Conservation (phyloP, 371 early-diverging fungal genomes). For the Apophysomyces trapeziformis region DNA sequence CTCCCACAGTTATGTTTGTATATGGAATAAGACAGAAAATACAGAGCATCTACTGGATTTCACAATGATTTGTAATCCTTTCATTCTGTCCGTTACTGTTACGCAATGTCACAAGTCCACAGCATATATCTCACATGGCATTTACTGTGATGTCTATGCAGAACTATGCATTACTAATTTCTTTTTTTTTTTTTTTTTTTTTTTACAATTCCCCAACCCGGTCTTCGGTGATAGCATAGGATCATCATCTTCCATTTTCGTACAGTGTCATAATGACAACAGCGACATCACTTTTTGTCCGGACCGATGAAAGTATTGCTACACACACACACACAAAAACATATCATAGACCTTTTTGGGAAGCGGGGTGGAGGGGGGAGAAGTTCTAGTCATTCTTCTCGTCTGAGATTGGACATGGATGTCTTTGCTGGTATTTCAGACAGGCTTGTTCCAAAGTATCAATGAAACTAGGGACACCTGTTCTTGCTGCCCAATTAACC, state of each 20-base stretch:
- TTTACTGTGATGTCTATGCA: neutral
- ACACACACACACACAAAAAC: no score
- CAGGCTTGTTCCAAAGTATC: conserved; percentile 33
- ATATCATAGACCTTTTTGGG: no score
- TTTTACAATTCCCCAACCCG: conserved; percentile 2
- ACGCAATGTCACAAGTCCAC: no score
- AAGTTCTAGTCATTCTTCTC: conserved; percentile 1
- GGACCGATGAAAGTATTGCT: neutral
- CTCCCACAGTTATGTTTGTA: no score
- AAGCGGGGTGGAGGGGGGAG: no score
- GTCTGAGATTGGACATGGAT: conserved; percentile 10
- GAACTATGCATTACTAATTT: neutral
- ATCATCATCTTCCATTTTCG: neutral
- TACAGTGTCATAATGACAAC: neutral
- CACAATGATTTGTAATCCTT: no score
- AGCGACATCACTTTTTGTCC: neutral
- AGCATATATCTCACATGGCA: no score
- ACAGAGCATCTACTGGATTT: no score
- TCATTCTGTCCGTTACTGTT: no score
- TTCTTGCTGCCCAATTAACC: conserved; percentile 56
- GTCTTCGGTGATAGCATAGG: neutral
- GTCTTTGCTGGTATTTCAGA: conserved; percentile 23
- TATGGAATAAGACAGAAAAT: no score
- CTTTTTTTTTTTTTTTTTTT: no score
- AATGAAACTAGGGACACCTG: conserved; percentile 47